Evolutionary conservation across 805 yeast species (phyloP).

Genomic region (Kuraishia hungarica): DNA sequence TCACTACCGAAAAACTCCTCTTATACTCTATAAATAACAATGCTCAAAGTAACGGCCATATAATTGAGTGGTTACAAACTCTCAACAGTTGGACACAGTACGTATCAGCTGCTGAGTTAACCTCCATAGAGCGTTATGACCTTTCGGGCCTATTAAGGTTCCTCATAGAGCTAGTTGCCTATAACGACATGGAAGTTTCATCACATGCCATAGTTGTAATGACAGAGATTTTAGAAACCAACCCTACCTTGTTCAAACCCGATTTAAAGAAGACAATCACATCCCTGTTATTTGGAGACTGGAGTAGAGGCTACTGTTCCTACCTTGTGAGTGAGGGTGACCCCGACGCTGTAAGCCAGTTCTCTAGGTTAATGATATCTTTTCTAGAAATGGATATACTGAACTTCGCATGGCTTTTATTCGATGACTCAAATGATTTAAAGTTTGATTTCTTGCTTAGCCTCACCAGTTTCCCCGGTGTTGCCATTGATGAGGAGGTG

Average conservation of each 20-base stretch:
- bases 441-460: slow-evolving; percentile 41
- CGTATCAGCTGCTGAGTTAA: slow-evolving; percentile 27
- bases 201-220: slow-evolving; percentile 23
- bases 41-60: neutral
- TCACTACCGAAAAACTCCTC: slow-evolving; percentile 19
- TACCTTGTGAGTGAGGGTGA: slow-evolving; percentile 20
- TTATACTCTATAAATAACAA: neutral
- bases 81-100: slow-evolving; percentile 28
- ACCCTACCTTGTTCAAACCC: slow-evolving; percentile 29
- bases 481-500: slow-evolving; percentile 51
- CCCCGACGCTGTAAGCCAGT: slow-evolving; percentile 29
- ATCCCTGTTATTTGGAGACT: slow-evolving; percentile 31
- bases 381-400: slow-evolving; percentile 39
- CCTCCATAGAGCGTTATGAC: slow-evolving; percentile 19
- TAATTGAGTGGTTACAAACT: slow-evolving; percentile 4
- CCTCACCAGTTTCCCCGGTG: slow-evolving; percentile 47
- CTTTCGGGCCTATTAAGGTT: slow-evolving; percentile 10
- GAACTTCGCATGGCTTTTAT: slow-evolving; percentile 29
- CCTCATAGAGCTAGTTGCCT: slow-evolving; percentile 11
- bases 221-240: slow-evolving; percentile 37
- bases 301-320: slow-evolving; percentile 34
- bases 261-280: slow-evolving; percentile 21
- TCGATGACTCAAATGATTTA: slow-evolving; percentile 24
- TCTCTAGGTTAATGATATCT: slow-evolving; percentile 35
- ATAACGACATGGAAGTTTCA: slow-evolving; percentile 7